phyloP scores from a whole-genome alignment of 257 asterid species.

The Orobanche coerulescens region DNA sequence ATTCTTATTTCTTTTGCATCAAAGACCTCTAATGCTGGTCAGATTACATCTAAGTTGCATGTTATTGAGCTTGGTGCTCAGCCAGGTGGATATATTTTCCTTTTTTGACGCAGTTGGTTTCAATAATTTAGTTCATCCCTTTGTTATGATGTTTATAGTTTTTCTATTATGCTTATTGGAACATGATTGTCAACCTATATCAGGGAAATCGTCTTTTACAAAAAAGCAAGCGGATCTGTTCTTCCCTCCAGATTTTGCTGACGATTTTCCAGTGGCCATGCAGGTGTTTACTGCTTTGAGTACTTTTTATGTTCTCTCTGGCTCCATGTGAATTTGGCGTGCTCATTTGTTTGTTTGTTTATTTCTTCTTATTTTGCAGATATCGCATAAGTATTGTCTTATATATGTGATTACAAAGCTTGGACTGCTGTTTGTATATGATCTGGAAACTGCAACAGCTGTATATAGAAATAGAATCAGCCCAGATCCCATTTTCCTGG shows the following conservation, averaged over 20 bases:
- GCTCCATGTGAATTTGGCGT: neutral
- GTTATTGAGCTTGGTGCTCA: slow-evolving; percentile 72
- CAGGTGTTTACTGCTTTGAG: slow-evolving; percentile 45
- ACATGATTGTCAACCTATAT: slow-evolving; percentile 11
- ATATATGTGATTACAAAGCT: slow-evolving; percentile 61
- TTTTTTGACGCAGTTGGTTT: neutral
- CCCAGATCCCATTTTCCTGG: slow-evolving; percentile 87
- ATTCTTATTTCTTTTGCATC: slow-evolving; percentile 81
- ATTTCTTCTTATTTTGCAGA: slow-evolving; percentile 40
- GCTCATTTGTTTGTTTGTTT: slow-evolving; percentile 20
- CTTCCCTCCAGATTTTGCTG: slow-evolving; percentile 94
- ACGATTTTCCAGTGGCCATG: slow-evolving; percentile 93
- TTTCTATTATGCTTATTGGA: slow-evolving; percentile 16
- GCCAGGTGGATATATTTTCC: slow-evolving; percentile 43
- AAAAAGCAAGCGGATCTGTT: slow-evolving; percentile 94
- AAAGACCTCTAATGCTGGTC: slow-evolving; percentile 57
- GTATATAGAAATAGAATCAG: slow-evolving; percentile 91
- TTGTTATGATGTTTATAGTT: neutral
- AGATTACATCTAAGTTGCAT: slow-evolving; percentile 56
- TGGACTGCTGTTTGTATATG: slow-evolving; percentile 65
- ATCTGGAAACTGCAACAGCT: slow-evolving; percentile 70
- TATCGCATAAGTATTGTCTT: slow-evolving; percentile 58
- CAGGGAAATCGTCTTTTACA: slow-evolving; percentile 77
- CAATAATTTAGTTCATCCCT: neutral
- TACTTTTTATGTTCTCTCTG: neutral